These are phyloP conservation scores for Chlamydomonas reinhardtii DNA, from an alignment of 163 green algal species.

Conservation along the genomic window DNA sequence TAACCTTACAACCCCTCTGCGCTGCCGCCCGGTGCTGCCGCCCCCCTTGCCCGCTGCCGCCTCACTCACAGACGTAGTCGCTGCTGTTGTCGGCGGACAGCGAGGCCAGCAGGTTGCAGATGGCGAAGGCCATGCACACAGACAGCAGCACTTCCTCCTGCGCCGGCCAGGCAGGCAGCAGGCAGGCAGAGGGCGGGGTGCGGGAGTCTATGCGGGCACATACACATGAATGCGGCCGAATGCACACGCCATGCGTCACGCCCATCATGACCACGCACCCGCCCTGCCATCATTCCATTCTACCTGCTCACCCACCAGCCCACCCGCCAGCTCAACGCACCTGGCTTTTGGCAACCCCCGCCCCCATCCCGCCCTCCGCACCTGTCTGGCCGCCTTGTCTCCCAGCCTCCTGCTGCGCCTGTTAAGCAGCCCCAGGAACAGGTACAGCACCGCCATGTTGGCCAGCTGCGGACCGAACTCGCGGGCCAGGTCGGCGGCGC, in stretches of 20 bases:
- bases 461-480: conserved; percentile 73
- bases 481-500: conserved; percentile 21
- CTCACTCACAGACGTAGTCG: not conserved
- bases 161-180: not conserved
- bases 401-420: conserved; percentile 58
- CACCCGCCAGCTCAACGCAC: no score
- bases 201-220: not conserved
- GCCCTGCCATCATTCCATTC: no score
- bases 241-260: no score
- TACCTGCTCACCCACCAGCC: no score
- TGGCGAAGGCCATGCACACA: conserved; percentile 71
- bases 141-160: conserved; percentile 86
- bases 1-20: no score
- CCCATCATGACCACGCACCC: no score
- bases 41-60: no score
- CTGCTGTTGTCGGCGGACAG: conserved; percentile 64
- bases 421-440: conserved; percentile 73
- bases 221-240: no score
- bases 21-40: no score
- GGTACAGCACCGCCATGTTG: conserved; percentile 80
- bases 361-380: no score
- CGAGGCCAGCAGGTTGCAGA: conserved; percentile 78
- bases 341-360: no score
- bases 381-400: conserved; percentile 65
- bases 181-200: no score